These are phyloP conservation scores for Fragosphaeria purpurea DNA, from an alignment of 2,329 filamentous ascomycete genomes.

Conservation along the genomic window DNA sequence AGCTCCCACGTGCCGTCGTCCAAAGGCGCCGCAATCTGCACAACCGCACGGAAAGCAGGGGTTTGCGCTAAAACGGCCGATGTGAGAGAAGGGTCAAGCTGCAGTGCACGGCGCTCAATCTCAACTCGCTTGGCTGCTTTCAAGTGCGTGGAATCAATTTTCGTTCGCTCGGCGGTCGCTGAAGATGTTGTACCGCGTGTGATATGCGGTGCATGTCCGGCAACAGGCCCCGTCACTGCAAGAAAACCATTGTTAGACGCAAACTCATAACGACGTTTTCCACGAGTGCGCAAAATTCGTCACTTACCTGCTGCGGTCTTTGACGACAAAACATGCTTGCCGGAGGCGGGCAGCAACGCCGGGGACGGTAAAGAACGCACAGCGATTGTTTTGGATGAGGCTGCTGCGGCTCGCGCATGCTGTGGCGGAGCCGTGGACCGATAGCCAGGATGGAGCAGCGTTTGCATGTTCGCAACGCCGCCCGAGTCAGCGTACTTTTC, in stretches of 20 bases:
- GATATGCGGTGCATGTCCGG: too few relatives aligned
- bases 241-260: too few relatives aligned
- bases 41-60: constrained; percentile 62
- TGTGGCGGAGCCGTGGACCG: background rate
- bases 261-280: too few relatives aligned
- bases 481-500: constrained; percentile 58
- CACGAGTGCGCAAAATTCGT: too few relatives aligned
- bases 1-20: constrained; percentile 61
- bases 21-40: constrained; percentile 58
- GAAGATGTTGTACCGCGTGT: too few relatives aligned
- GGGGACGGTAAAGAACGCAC: too few relatives aligned
- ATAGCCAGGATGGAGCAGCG: constrained; percentile 17
- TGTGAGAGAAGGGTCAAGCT: constrained; percentile 55
- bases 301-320: too few relatives aligned
- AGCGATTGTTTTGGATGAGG: too few relatives aligned
- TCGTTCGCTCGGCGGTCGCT: constrained; percentile 36
- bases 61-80: constrained; percentile 56
- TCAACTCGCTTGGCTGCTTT: constrained; percentile 55
- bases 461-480: constrained; percentile 28
- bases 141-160: constrained; percentile 52
- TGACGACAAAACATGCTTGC: too few relatives aligned
- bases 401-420: too few relatives aligned
- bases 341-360: too few relatives aligned
- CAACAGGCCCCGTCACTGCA: too few relatives aligned
- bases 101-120: constrained; percentile 60